Evolutionary conservation across 345 rosid genomes (phyloP).

Genomic region (Bretschneidera sinensis): DNA sequence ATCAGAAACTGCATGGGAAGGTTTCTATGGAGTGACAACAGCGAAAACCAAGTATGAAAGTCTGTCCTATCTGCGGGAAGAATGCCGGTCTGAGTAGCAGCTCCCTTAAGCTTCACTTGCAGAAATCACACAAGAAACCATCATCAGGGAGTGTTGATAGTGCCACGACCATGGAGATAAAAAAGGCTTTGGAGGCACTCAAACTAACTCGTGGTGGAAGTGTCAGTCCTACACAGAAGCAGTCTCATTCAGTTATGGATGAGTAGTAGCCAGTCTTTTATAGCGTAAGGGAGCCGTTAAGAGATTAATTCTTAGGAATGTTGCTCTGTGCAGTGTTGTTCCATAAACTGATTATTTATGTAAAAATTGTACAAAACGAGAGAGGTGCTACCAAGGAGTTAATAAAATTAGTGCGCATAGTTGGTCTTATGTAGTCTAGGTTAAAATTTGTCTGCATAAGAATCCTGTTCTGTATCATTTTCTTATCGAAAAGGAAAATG

Average conservation of each 20-base stretch:
- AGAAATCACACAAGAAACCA: conserved; percentile 75
- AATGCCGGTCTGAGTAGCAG: conserved; percentile 95
- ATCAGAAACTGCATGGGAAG: conserved; percentile 66
- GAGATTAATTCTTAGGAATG: no score
- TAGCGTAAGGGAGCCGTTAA: no score
- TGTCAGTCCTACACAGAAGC: conserved; percentile 53
- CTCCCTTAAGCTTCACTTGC: conserved; percentile 90
- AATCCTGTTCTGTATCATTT: no score
- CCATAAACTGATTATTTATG: no score
- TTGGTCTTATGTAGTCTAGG: no score
- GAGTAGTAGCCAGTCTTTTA: conserved; percentile 14
- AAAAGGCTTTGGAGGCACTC: conserved; percentile 83
- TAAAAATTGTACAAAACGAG: no score
- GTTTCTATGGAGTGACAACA: conserved; percentile 96
- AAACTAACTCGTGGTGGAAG: conserved; percentile 63
- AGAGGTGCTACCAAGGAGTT: no score
- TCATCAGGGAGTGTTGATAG: conserved; percentile 98
- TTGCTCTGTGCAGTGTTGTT: no score
- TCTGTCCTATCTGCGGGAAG: conserved; percentile 92
- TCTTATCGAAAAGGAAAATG: no score
- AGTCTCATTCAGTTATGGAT: conserved; percentile 39
- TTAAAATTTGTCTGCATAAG: no score
- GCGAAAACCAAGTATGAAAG: conserved; percentile 76
- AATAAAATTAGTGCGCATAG: no score
- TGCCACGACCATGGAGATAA: conserved; percentile 98